These are phyloP conservation scores for Leishmania lainsoni DNA, from an alignment of 208 protist genomes.

Conservation along the genomic window DNA sequence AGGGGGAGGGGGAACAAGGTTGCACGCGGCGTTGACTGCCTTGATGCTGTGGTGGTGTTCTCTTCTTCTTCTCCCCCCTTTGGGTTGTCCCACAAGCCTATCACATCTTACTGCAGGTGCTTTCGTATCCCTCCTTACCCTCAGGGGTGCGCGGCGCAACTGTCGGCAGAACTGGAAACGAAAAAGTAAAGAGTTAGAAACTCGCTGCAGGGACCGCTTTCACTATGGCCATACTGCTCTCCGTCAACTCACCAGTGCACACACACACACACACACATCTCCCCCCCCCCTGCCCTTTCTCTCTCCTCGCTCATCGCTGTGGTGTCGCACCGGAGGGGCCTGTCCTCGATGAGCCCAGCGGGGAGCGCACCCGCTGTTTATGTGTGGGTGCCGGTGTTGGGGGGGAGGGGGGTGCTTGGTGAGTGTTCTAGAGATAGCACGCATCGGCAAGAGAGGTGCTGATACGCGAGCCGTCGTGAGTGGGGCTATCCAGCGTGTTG, in stretches of 20 bases:
- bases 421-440: neutral
- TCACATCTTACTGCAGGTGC: neutral
- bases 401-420: neutral
- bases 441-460: neutral
- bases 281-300: neutral
- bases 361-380: neutral
- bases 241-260: neutral
- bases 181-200: neutral
- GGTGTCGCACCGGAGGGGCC: neutral
- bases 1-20: neutral
- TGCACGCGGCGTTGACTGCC: neutral
- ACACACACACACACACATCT: neutral
- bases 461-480: neutral
- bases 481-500: neutral
- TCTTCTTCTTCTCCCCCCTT: neutral
- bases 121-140: neutral
- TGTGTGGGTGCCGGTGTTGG: neutral
- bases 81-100: neutral
- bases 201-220: neutral
- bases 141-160: neutral
- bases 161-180: neutral
- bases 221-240: neutral
- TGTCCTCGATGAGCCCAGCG: neutral
- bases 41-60: neutral
- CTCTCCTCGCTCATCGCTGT: neutral